Percentiles rank a stretch among this genome's conserved stretches.
These are phyloP conservation scores for Scutellaria barbata DNA, from an alignment of 257 asterid genomes.

Conservation along the genomic window DNA sequence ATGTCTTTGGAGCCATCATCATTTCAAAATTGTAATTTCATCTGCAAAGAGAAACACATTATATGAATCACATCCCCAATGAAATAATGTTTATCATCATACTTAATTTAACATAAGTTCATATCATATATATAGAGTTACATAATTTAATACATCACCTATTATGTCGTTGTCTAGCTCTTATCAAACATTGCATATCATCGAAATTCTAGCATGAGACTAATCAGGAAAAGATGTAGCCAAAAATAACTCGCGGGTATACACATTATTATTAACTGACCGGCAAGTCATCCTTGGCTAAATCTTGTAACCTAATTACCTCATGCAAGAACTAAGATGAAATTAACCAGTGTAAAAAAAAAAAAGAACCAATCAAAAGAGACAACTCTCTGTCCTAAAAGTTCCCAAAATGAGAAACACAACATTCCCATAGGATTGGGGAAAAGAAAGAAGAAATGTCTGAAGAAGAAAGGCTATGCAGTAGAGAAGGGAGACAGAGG, in stretches of 20 bases:
- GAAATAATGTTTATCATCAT: not conserved
- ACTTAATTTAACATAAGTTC: too few species aligned
- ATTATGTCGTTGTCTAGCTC: not conserved
- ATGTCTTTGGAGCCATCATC: not conserved
- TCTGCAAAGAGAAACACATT: constrained; percentile 25
- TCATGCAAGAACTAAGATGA: constrained; percentile 78
- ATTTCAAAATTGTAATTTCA: not conserved
- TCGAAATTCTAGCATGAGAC: constrained; percentile 70
- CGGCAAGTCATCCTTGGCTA: constrained; percentile 99
- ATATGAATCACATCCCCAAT: not conserved
- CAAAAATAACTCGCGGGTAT: constrained; percentile 64
- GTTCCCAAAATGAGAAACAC: constrained; percentile 36
- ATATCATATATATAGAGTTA: too few species aligned
- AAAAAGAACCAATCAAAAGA: constrained; percentile 19
- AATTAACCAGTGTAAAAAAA: not conserved
- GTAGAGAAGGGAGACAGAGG: constrained; percentile 12
- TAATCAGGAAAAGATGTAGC: constrained; percentile 60
- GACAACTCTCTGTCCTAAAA: not conserved
- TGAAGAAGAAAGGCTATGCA: constrained; percentile 26
- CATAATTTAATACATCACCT: not conserved
- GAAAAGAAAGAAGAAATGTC: constrained; percentile 9
- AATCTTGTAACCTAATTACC: constrained; percentile 51
- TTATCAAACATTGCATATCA: constrained; percentile 28
- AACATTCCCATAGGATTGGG: constrained; percentile 21
- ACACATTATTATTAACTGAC: constrained; percentile 13